phyloP scores from a whole-genome alignment of 2,329 filamentous ascomycete genomes.

The Aureobasidium sp. region DNA sequence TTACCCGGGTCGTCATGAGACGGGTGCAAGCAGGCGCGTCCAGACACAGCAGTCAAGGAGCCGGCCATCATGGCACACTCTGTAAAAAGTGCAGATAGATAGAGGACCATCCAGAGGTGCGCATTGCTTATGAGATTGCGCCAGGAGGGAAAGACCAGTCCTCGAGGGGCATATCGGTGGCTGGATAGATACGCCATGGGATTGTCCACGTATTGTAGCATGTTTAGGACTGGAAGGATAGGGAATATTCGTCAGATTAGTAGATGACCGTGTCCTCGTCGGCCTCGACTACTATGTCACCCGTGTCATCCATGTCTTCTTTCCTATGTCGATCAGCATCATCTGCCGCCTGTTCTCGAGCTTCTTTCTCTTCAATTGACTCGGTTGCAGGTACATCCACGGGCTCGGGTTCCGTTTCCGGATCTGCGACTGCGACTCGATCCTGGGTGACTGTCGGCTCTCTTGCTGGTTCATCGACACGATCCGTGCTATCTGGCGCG shows the following conservation, averaged over 20 bases:
- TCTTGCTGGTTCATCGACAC: background rate
- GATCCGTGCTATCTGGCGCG: background rate
- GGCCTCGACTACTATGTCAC: constrained; percentile 72
- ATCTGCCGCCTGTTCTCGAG: background rate
- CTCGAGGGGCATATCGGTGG: background rate
- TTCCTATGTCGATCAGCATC: constrained; percentile 19
- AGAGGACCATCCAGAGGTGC: background rate
- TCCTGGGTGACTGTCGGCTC: background rate
- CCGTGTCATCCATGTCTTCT: constrained; percentile 53
- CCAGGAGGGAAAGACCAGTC: background rate
- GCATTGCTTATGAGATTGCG: background rate
- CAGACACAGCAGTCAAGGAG: background rate
- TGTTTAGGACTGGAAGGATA: background rate
- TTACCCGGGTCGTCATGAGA: background rate
- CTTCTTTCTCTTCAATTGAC: constrained; percentile 13
- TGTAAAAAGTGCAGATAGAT: background rate
- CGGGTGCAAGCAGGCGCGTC: background rate
- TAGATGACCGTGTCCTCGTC: constrained; percentile 92
- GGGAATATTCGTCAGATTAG: constrained; percentile 37
- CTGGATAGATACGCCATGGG: background rate
- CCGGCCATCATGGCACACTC: background rate
- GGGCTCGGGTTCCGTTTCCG: background rate
- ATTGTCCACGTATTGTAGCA: background rate
- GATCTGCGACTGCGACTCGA: background rate
- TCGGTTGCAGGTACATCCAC: background rate